Base-by-base conservation (phyloP, 2,329 filamentous ascomycete genomes). In the Botryotinia calthae region DNA sequence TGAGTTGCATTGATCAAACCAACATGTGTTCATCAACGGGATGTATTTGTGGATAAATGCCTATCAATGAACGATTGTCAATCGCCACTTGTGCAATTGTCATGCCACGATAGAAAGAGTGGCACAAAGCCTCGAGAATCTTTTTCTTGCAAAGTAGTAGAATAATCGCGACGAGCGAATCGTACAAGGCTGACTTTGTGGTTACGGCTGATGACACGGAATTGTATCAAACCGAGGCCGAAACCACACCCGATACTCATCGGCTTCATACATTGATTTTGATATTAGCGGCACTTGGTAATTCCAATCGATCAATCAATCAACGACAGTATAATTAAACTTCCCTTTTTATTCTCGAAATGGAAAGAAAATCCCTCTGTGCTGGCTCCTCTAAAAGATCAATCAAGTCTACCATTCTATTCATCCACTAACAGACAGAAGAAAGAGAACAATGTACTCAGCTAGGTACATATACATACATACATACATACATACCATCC, bases 71-170 rank as follows among this genome's bases (percentile, higher is more conserved):
- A 34, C 25, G 14, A 54, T 40, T 25, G 12, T 25, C 16, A 22
- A 44, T 51, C 74, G 76, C 76, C 70, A 73, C 61, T 67, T 56
- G 65, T 73, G 73, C 72, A 71, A 54, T 67, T 51, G 63, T 73
- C 71, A 73, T 78, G 77, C 78, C 78, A 79, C 77, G 78, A 79
- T 76, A 77, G 76, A 77, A 77, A 76, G 77, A 42, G 48, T 71
- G 71, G 72, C 74, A 40, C 78, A n/a, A 31, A 25, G 44, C 48
- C 48, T 51, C 25, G 10, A n/a, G 1, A 6, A 16, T 14, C 2
- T n/a, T n/a, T 48, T 7, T 51, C 25, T 51, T 0, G 12, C 48
- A n/a, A 54, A 54, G 74, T 73, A 74, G 59, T 65, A 28, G 28
- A 72, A 31, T 10, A 58, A 71, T 59, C 59, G 51, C 66, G 74